phyloP scores from a whole-genome alignment of 2,329 filamentous ascomycete genomes.

The Colletotrichum zoysiae region DNA sequence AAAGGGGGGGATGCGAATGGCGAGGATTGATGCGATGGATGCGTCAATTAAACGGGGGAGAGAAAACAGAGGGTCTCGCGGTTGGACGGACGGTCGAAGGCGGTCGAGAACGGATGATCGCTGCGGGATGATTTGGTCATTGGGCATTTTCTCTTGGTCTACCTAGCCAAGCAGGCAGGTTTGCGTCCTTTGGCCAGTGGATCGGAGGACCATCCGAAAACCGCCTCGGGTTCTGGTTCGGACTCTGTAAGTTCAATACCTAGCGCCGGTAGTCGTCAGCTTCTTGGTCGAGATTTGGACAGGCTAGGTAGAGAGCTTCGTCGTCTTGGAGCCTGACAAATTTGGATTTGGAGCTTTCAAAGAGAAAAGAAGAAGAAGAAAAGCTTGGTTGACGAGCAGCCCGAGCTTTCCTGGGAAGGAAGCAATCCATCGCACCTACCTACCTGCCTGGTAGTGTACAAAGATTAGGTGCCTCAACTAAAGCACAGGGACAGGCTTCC shows the following conservation, averaged over 20 bases:
- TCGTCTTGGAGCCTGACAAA: neutral
- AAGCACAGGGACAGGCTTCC: slow-evolving; percentile 1
- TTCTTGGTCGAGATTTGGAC: neutral
- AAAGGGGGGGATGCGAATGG: slow-evolving; percentile 5
- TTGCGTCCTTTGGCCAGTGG: slow-evolving; percentile 27
- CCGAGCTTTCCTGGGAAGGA: neutral
- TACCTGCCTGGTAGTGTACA: too few species aligned
- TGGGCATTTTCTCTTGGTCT: neutral
- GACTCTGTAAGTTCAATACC: neutral
- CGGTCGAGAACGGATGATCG: slow-evolving; percentile 14
- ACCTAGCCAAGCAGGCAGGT: slow-evolving; percentile 1
- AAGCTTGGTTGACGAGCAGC: neutral
- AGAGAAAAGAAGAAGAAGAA: neutral
- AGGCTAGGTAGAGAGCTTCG: neutral
- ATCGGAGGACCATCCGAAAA: slow-evolving; percentile 3
- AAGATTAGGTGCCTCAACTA: neutral
- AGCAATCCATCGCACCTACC: neutral
- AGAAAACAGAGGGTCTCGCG: too few species aligned
- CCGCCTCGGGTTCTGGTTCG: slow-evolving; percentile 6
- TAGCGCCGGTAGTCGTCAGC: slow-evolving; percentile 11
- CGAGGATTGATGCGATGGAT: slow-evolving; percentile 3
- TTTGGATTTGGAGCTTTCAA: neutral
- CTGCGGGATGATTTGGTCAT: slow-evolving; percentile 8
- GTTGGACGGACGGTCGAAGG: neutral
- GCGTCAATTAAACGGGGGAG: slow-evolving; percentile 13